Evolutionary conservation across 371 early-diverging fungal genomes (phyloP).

Genomic region (Mucor indicus): DNA sequence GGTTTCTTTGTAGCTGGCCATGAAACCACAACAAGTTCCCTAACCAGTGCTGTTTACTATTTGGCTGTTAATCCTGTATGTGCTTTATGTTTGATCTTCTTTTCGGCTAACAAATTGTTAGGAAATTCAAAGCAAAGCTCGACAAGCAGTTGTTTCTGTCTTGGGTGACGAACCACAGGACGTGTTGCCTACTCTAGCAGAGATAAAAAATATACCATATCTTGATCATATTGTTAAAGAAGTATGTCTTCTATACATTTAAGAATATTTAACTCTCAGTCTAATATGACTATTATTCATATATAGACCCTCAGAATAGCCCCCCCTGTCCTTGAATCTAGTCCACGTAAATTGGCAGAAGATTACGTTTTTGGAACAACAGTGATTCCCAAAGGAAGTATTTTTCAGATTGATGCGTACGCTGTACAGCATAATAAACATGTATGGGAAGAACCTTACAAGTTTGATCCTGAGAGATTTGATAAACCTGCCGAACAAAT

Average conservation of each 20-base stretch:
- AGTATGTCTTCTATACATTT: constrained; percentile 1
- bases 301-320: constrained; percentile 43
- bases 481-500: constrained; percentile 2
- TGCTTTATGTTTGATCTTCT: background rate
- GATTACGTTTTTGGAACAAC: constrained; percentile 23
- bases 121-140: constrained; percentile 46
- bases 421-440: constrained; percentile 27
- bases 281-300: too few species aligned
- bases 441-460: constrained; percentile 17
- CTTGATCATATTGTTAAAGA: constrained; percentile 40
- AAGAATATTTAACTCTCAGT: too few species aligned
- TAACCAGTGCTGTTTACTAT: constrained; percentile 35
- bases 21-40: constrained; percentile 50
- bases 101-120: background rate
- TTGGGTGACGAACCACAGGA: constrained; percentile 43
- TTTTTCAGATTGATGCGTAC: constrained; percentile 29
- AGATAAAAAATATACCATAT: constrained; percentile 41
- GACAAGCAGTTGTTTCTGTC: constrained; percentile 45
- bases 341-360: constrained; percentile 18
- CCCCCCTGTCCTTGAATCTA: constrained; percentile 20
- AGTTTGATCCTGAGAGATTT: constrained; percentile 25
- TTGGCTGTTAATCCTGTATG: constrained; percentile 21
- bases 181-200: constrained; percentile 38
- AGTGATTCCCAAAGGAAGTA: constrained; percentile 41
- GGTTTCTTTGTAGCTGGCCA: constrained; percentile 31